These are phyloP conservation scores for Xylaria sp. DNA, from an alignment of 2,329 filamentous ascomycete genomes.

Conservation along the genomic window DNA sequence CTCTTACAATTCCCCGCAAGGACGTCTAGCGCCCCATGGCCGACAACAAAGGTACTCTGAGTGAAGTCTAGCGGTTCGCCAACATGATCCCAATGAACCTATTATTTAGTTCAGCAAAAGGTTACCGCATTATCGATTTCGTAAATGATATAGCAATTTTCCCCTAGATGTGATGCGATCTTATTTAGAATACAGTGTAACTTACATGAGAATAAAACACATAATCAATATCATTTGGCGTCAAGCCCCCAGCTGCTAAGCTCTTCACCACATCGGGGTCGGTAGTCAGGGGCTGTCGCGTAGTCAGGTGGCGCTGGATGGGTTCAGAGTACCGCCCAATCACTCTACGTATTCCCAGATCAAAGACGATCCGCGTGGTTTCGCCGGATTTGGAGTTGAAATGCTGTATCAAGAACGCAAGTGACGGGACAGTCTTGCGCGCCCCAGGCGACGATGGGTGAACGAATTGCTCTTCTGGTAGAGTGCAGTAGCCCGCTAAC, in stretches of 20 bases:
- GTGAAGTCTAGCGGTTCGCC: constrained; percentile 32
- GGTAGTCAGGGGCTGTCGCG: constrained; percentile 28
- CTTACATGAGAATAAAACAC: constrained; percentile 35
- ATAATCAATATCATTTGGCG: constrained; percentile 30
- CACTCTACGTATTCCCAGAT: constrained; percentile 25
- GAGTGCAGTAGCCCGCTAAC: constrained; percentile 26
- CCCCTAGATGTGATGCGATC: neutral
- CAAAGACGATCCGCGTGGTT: constrained; percentile 26
- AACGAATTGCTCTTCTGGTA: constrained; percentile 35
- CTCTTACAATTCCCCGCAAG: constrained; percentile 21
- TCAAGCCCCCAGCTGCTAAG: constrained; percentile 15
- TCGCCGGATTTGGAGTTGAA: neutral
- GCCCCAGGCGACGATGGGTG: constrained; percentile 10
- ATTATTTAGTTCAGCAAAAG: neutral
- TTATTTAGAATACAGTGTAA: neutral
- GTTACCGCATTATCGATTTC: neutral
- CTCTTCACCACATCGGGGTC: constrained; percentile 31
- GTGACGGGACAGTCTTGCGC: constrained; percentile 29
- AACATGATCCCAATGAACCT: constrained; percentile 36
- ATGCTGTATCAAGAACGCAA: constrained; percentile 29
- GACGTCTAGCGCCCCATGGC: constrained; percentile 27
- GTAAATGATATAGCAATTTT: neutral
- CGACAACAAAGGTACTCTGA: constrained; percentile 22
- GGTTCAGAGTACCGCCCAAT: constrained; percentile 23
- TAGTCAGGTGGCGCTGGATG: constrained; percentile 28